Percentiles rank a stretch among this genome's conserved stretches.
Conservation (phyloP, 257 asterid genomes). For the Penstemon newberryi region DNA sequence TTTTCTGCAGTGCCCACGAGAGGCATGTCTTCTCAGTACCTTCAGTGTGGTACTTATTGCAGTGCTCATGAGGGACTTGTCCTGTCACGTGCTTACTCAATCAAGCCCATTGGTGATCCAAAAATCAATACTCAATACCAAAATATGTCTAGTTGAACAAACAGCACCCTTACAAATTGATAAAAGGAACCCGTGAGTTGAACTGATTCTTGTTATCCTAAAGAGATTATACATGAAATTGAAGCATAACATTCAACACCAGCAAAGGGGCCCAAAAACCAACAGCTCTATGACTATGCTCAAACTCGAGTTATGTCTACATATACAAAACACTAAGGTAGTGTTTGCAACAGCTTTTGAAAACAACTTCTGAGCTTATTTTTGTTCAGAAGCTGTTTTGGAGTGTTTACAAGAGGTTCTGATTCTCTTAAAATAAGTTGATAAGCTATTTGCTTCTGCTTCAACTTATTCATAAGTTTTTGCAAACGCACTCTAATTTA, state of each 20-base stretch:
- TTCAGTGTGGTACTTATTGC: neutral
- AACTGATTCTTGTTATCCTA: neutral
- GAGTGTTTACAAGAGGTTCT: too few species aligned
- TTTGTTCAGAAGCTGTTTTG: too few species aligned
- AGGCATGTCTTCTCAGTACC: neutral
- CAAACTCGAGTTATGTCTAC: neutral
- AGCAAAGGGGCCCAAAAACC: neutral
- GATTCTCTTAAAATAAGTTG: too few species aligned
- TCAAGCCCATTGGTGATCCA: too few species aligned
- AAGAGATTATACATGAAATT: neutral
- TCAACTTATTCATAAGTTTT: too few species aligned
- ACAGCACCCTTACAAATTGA: neutral
- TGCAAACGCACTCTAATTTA: too few species aligned
- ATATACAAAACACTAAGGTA: too few species aligned
- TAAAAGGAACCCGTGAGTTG: neutral
- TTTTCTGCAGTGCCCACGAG: neutral
- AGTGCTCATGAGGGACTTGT: neutral
- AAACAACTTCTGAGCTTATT: too few species aligned
- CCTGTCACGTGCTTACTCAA: neutral
- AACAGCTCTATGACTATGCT: neutral
- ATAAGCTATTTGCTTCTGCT: too few species aligned
- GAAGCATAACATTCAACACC: neutral
- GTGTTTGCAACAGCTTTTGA: too few species aligned
- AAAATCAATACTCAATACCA: neutral
- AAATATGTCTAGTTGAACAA: neutral